Conservation (phyloP, 352 stramenopile species). For the Bremia lactucae region DNA sequence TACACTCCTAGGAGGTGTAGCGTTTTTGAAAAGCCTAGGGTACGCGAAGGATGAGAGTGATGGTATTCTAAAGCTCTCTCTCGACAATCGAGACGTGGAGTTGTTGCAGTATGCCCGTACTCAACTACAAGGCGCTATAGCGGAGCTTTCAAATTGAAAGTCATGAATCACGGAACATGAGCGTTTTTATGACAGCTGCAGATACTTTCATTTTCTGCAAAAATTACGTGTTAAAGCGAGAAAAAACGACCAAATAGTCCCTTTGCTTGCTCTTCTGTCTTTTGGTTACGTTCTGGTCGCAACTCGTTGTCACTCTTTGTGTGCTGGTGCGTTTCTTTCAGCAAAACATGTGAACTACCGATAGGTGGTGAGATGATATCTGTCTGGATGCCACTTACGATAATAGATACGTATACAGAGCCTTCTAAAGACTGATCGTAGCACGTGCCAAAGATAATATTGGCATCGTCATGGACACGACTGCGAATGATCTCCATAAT, state of each 20-base stretch:
- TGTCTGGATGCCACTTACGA: slow-evolving; percentile 82
- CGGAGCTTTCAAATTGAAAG: slow-evolving; percentile 42
- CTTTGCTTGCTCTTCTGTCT: slow-evolving; percentile 21
- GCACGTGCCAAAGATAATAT: slow-evolving; percentile 86
- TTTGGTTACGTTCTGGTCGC: slow-evolving; percentile 9
- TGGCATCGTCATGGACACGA: slow-evolving; percentile 68
- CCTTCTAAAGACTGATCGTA: slow-evolving; percentile 76
- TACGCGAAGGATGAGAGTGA: slow-evolving; percentile 81
- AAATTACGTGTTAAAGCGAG: slow-evolving; percentile 35
- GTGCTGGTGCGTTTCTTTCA: slow-evolving; percentile 26
- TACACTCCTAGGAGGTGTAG: slow-evolving; percentile 70
- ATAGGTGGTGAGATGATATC: slow-evolving; percentile 75
- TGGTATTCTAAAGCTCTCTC: slow-evolving; percentile 47
- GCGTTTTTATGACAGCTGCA: too few relatives aligned
- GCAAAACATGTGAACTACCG: slow-evolving; percentile 30
- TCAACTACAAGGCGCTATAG: slow-evolving; percentile 47
- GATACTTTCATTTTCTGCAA: too few relatives aligned
- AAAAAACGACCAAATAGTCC: slow-evolving; percentile 69
- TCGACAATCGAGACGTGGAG: slow-evolving; percentile 48
- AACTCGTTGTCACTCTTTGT: slow-evolving; percentile 13
- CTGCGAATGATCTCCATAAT: slow-evolving; percentile 84
- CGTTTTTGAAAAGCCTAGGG: slow-evolving; percentile 79
- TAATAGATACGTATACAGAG: slow-evolving; percentile 81
- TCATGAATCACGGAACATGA: slow-evolving; percentile 8
- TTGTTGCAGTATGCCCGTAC: slow-evolving; percentile 52